Conservation (phyloP, 2,329 filamentous ascomycete genomes). For the Furcasterigmium furcatum region DNA sequence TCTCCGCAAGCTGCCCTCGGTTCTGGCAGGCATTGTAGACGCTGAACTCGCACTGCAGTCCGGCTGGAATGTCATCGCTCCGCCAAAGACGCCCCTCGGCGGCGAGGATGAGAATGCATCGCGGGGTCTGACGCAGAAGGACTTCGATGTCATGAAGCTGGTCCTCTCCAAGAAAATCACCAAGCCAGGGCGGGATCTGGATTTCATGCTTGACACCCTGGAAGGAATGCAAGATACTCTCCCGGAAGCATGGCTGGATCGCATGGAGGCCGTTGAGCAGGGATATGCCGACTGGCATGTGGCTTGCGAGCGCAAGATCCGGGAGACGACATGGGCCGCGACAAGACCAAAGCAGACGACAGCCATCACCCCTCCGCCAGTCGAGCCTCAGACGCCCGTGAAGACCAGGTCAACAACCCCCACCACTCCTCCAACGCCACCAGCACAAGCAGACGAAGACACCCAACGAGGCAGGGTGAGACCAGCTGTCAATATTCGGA, state of each 20-base stretch:
- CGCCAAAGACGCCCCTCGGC: background rate
- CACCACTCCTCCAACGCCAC: background rate
- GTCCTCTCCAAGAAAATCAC: constrained; percentile 68
- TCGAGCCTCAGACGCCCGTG: background rate
- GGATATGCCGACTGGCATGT: constrained; percentile 80
- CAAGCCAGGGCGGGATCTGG: constrained; percentile 68
- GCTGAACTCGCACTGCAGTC: constrained; percentile 62
- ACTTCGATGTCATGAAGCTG: constrained; percentile 56
- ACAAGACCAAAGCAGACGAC: background rate
- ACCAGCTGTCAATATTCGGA: no score
- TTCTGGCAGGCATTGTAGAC: constrained; percentile 64
- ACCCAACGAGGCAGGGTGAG: no score
- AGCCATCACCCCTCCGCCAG: constrained; percentile 14
- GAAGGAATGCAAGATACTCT: constrained; percentile 83
- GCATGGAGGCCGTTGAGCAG: constrained; percentile 75
- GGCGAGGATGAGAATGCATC: constrained; percentile 14
- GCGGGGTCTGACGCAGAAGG: constrained; percentile 29
- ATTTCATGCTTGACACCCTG: constrained; percentile 81
- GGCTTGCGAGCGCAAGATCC: constrained; percentile 70
- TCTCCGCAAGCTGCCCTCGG: constrained; percentile 67
- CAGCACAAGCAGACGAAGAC: no score
- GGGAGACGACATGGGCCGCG: constrained; percentile 57
- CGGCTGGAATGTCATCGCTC: constrained; percentile 60
- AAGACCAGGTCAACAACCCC: background rate
- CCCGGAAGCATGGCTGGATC: constrained; percentile 83